Base-by-base conservation (phyloP, 2,329 filamentous ascomycete genomes). In the Bipolaris gigantea region DNA sequence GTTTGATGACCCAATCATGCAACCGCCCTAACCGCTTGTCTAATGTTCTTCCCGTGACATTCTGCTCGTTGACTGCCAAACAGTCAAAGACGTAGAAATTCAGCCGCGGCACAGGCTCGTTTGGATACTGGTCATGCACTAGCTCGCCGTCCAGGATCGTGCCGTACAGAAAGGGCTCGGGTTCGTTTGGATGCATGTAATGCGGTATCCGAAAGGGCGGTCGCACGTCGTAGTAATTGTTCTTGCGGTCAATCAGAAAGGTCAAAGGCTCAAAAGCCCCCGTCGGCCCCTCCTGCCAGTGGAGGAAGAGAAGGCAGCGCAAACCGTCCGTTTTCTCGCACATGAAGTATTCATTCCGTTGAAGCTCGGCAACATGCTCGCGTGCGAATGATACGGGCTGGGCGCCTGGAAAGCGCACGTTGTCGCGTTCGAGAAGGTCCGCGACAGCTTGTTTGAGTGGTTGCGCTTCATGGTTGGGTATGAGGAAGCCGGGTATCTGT, bases 321-420 rank as follows among this genome's bases (percentile, higher is more conserved):
- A 97, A 90, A 50, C 94, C 94, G 72, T 99, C 94, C 1, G 93
- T 96, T 79, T 99, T 99, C 77, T 99, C 94, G 80, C 93, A 97
- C 61, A 99, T 89, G 73, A 92, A 99, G 79, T 97, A 99, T 76
- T 97, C 94, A 70, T 89, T 82, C 54, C 82, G 81, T 57, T 88
- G 85, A 33, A 99, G 83, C 77, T 95, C 92, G n/a, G 86, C 79
- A 9, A 97, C 76, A 74, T 99, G 94, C 65, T 85, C 82, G 53
- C 88, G 82, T 50, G 89, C 82, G 73, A 99, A 99, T 69, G 90
- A 96, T 61, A 99, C 92, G 13, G 94, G 94, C 75, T 99, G 94
- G 47, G 94, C 93, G 67, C 86, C 94, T 0, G 94, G 92, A 65
- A 99, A 99, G 23, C 63, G 81, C 21, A 79, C 77, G 62, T 84